Evolutionary conservation across 192 early-diverging fungal genomes (phyloP).

Genomic region (Mortierella hygrophila): DNA sequence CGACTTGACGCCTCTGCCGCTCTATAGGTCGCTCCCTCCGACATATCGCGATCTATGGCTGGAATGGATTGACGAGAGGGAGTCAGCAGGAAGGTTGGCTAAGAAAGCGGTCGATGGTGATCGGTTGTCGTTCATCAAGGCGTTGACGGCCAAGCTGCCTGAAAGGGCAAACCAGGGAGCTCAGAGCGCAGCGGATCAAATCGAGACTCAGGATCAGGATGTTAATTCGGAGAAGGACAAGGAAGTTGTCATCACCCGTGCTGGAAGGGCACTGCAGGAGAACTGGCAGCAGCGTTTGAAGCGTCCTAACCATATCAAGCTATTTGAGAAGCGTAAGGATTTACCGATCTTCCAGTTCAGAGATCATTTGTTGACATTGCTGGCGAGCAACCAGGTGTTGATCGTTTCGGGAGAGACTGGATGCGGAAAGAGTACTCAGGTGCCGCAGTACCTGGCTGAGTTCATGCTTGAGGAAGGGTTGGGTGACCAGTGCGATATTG

Average conservation of each 20-base stretch:
- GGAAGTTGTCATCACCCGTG: constrained; percentile 17
- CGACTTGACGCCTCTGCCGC: constrained; percentile 57
- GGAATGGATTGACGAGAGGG: constrained; percentile 59
- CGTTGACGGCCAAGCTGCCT: constrained; percentile 30
- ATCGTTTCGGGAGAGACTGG: constrained; percentile 88
- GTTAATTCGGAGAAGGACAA: background rate
- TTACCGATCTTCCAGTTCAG: constrained; percentile 74
- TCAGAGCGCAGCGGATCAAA: constrained; percentile 3
- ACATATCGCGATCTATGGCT: constrained; percentile 73
- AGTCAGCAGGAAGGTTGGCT: constrained; percentile 37
- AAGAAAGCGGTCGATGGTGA: constrained; percentile 44
- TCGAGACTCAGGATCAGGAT: constrained; percentile 4
- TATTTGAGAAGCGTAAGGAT: constrained; percentile 61
- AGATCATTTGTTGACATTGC: constrained; percentile 64
- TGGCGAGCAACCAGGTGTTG: constrained; percentile 70
- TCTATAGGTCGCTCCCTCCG: constrained; percentile 68
- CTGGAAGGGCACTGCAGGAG: constrained; percentile 31
- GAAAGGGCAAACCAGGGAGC: background rate
- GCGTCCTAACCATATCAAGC: constrained; percentile 39
- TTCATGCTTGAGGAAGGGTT: constrained; percentile 55
- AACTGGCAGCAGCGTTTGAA: constrained; percentile 35
- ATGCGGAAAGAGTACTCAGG: constrained; percentile 81
- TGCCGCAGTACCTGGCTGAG: constrained; percentile 84
- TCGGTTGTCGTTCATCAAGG: constrained; percentile 45
- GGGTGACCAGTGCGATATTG: constrained; percentile 62